Conservation (phyloP, 805 yeast genomes). For the Teunomyces cretensis region DNA sequence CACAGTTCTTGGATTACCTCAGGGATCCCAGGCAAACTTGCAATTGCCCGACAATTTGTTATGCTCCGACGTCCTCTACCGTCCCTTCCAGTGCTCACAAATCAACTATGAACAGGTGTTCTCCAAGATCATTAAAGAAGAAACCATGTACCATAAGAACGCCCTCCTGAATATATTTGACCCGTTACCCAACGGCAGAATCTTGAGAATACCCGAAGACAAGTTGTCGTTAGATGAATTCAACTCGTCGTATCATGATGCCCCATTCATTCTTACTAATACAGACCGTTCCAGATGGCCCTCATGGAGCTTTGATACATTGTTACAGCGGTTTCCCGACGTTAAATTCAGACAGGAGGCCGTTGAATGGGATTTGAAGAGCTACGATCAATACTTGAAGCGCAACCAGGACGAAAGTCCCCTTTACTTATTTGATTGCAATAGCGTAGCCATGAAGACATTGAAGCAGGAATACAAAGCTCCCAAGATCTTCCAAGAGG, state of each 20-base stretch:
- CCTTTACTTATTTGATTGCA: constrained; percentile 80
- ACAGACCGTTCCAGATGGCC: constrained; percentile 53
- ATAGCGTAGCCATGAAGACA: constrained; percentile 61
- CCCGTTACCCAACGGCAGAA: constrained; percentile 37
- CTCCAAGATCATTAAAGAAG: constrained; percentile 48
- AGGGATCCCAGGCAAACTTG: constrained; percentile 42
- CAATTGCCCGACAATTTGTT: constrained; percentile 50
- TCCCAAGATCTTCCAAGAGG: constrained; percentile 58
- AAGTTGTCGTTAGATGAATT: constrained; percentile 47
- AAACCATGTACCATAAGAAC: constrained; percentile 29
- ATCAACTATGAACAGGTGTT: constrained; percentile 57
- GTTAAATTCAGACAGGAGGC: constrained; percentile 79
- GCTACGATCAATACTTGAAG: constrained; percentile 60
- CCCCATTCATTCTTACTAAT: constrained; percentile 64
- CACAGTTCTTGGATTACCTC: constrained; percentile 46
- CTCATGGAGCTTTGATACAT: constrained; percentile 52
- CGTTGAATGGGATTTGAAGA: constrained; percentile 70
- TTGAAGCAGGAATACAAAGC: constrained; percentile 51
- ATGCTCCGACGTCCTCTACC: constrained; percentile 74
- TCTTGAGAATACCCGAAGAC: constrained; percentile 53
- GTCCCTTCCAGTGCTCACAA: constrained; percentile 82
- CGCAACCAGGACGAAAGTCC: constrained; percentile 79
- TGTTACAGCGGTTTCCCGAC: constrained; percentile 55
- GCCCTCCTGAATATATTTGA: constrained; percentile 13
- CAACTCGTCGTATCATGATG: constrained; percentile 42